Conservation (phyloP, 257 asterid species). For the Haberlea rhodopensis region DNA sequence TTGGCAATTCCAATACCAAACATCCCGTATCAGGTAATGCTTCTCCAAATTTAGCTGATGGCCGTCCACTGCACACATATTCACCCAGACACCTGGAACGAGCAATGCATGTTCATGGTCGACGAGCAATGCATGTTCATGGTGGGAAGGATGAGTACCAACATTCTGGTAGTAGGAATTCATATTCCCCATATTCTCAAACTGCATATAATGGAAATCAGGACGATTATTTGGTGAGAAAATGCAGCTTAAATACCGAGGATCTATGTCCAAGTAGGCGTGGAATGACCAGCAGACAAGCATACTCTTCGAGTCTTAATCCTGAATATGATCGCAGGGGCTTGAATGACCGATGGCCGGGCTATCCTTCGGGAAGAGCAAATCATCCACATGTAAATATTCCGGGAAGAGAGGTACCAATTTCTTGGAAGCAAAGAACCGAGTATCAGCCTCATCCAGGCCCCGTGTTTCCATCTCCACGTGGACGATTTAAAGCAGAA, state of each 20-base stretch:
- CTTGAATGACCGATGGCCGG: constrained; percentile 27
- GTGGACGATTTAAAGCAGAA: constrained; percentile 23
- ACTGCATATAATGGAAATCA: constrained; percentile 24
- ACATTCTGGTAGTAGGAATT: constrained; percentile 21
- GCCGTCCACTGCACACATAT: constrained; percentile 14
- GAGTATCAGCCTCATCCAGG: not conserved
- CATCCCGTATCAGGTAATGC: constrained; percentile 24
- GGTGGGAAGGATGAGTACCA: constrained; percentile 34
- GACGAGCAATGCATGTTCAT: no score
- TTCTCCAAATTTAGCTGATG: constrained; percentile 25
- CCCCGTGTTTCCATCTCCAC: constrained; percentile 24
- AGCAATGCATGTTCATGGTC: no score
- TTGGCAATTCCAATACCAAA: constrained; percentile 26
- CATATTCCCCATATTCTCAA: constrained; percentile 26
- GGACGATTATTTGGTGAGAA: constrained; percentile 30
- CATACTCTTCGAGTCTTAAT: constrained; percentile 28
- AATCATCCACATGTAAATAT: constrained; percentile 27
- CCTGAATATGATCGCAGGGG: constrained; percentile 29
- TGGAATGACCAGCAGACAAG: constrained; percentile 25
- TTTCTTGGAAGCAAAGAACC: constrained; percentile 23
- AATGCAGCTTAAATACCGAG: constrained; percentile 25
- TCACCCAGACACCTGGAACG: constrained; percentile 26
- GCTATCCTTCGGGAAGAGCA: constrained; percentile 26
- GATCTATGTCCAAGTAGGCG: constrained; percentile 29
- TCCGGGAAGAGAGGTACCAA: constrained; percentile 29